These are phyloP conservation scores for Fraxinus ornus DNA, from an alignment of 305 asterid genomes.

Conservation along the genomic window DNA sequence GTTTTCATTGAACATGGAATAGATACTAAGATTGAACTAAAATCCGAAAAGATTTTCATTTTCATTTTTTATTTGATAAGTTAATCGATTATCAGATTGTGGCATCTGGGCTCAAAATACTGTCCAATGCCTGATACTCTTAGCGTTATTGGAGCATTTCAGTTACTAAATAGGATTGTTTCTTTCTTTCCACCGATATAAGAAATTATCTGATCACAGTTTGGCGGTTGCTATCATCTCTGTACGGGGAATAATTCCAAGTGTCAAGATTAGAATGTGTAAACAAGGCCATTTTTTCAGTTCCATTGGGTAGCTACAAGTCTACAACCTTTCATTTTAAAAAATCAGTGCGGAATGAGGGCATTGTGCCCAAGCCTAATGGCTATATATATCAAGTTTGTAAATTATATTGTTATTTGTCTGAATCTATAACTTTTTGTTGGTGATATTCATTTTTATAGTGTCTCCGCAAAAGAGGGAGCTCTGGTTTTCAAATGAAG, in stretches of 20 bases:
- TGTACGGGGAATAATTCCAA: not conserved
- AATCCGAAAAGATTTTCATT: not conserved
- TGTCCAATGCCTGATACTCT: not conserved
- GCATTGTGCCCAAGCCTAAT: not conserved
- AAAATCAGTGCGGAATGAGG: not conserved
- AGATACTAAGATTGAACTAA: not conserved
- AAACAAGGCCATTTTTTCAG: not conserved
- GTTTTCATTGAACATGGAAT: not conserved
- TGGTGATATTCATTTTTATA: conserved; percentile 6
- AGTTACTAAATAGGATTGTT: not conserved
- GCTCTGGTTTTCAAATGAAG: conserved; percentile 35
- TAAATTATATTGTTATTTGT: not conserved
- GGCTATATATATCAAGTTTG: not conserved
- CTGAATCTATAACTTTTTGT: not conserved
- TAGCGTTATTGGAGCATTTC: not conserved
- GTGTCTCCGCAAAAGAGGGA: conserved; percentile 32
- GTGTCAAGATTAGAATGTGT: not conserved
- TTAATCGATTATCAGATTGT: not conserved
- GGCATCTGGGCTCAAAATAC: not conserved
- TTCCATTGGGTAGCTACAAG: not conserved
- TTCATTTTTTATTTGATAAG: not conserved
- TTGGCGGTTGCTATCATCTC: not conserved
- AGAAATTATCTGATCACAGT: not conserved
- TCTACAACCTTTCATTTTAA: not conserved
- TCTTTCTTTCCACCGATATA: not conserved